Conservation (phyloP, 805 yeast species). For the Cyberlindnera bimundalis region DNA sequence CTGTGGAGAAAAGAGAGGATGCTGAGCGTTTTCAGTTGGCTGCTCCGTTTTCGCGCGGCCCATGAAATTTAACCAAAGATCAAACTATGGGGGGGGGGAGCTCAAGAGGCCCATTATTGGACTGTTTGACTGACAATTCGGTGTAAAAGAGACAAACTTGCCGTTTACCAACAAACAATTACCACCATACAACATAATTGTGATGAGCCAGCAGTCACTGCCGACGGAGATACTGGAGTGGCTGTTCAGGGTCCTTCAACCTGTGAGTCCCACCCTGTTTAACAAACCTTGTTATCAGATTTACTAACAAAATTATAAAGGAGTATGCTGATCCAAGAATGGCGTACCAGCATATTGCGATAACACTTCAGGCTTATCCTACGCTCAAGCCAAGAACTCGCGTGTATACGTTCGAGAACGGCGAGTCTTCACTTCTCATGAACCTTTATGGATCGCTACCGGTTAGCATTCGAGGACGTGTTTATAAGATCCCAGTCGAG, state of each 20-base stretch:
- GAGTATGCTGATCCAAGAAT: slow-evolving; percentile 58
- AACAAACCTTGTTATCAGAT: too few species aligned
- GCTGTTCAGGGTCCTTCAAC: slow-evolving; percentile 54
- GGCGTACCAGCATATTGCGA: slow-evolving; percentile 60
- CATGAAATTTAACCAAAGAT: too few species aligned
- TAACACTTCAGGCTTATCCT: slow-evolving; percentile 47
- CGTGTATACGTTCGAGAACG: slow-evolving; percentile 53
- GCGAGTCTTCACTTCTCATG: slow-evolving; percentile 56
- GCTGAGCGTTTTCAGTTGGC: slow-evolving; percentile 6
- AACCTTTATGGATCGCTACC: slow-evolving; percentile 60
- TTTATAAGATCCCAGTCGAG: slow-evolving; percentile 53
- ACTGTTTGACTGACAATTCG: too few species aligned
- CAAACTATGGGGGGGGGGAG: too few species aligned
- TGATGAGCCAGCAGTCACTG: slow-evolving; percentile 11
- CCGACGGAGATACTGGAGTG: slow-evolving; percentile 43
- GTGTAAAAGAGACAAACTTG: too few species aligned
- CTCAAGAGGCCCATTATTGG: too few species aligned
- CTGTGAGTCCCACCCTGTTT: slow-evolving; percentile 37
- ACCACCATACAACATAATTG: too few species aligned
- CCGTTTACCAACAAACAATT: too few species aligned
- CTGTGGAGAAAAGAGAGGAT: background rate
- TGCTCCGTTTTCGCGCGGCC: slow-evolving; percentile 2
- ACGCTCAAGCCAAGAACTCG: slow-evolving; percentile 68
- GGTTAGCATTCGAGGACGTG: slow-evolving; percentile 26
- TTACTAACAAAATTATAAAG: slow-evolving; percentile 13